Conservation (phyloP, 192 early-diverging fungal species). For the Phlyctochytrium arcticum region DNA sequence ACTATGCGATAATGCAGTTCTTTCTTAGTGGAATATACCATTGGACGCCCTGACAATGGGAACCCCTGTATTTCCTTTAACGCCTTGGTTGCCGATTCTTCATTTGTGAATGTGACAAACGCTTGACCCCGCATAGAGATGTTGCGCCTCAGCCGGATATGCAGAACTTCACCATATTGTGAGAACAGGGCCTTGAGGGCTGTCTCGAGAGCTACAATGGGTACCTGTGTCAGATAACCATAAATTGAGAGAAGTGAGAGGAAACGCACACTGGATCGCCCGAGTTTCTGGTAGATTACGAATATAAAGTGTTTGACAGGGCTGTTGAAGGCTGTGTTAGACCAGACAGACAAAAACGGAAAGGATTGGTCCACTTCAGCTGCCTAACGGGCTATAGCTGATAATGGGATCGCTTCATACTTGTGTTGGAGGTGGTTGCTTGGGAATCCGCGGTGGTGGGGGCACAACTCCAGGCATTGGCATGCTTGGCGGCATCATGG, state of each 20-base stretch:
- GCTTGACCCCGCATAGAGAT: constrained; percentile 91
- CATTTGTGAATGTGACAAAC: constrained; percentile 76
- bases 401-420: background rate
- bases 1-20: no score
- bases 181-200: constrained; percentile 75
- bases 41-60: constrained; percentile 76
- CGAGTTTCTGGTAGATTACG: constrained; percentile 70
- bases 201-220: constrained; percentile 59
- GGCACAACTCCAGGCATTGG: constrained; percentile 23
- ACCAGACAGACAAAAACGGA: background rate
- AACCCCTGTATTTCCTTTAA: constrained; percentile 81
- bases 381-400: background rate
- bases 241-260: background rate
- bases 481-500: constrained; percentile 10
- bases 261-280: constrained; percentile 56
- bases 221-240: background rate
- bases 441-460: constrained; percentile 22
- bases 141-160: constrained; percentile 74
- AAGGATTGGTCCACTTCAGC: no score
- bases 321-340: constrained; percentile 19
- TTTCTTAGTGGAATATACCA: constrained; percentile 51
- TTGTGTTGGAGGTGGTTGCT: constrained; percentile 20
- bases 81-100: constrained; percentile 71
- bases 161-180: constrained; percentile 77
- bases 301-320: constrained; percentile 87